Conservation (phyloP, 371 early-diverging fungal genomes). For the Nematocida minor region DNA sequence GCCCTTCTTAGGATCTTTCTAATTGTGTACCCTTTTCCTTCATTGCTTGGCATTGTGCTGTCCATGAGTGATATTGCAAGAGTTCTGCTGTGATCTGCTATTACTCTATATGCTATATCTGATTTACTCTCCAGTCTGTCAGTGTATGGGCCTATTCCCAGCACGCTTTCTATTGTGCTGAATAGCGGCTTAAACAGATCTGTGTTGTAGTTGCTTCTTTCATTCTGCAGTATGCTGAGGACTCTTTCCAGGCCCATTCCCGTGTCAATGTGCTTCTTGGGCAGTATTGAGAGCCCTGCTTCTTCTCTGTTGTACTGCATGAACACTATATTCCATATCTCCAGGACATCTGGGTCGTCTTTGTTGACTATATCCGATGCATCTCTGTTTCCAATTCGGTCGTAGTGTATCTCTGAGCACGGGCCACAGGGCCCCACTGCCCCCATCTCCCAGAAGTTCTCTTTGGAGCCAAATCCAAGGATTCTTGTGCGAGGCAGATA, state of each 20-base stretch:
- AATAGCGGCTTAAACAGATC: slow-evolving; percentile 70
- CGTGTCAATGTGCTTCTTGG: slow-evolving; percentile 95
- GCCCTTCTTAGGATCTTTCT: slow-evolving; percentile 93
- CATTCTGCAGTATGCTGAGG: slow-evolving; percentile 86
- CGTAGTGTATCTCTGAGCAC: slow-evolving; percentile 97
- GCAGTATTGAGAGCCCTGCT: slow-evolving; percentile 81
- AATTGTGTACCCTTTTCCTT: slow-evolving; percentile 96
- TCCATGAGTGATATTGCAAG: slow-evolving; percentile 91
- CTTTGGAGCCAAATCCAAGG: slow-evolving; percentile 80
- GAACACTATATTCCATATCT: slow-evolving; percentile 99
- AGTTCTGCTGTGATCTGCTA: slow-evolving; percentile 96
- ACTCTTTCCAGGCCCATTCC: slow-evolving; percentile 97
- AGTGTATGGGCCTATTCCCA: not conserved
- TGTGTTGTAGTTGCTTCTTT: slow-evolving; percentile 93
- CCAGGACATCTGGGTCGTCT: slow-evolving; percentile 96
- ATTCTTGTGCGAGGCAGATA: slow-evolving; percentile 75
- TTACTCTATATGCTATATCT: slow-evolving; percentile 94
- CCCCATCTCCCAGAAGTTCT: slow-evolving; percentile 99
- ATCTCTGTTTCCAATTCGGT: slow-evolving; percentile 82
- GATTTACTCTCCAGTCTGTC: slow-evolving; percentile 69
- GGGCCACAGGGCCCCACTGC: slow-evolving; percentile 99
- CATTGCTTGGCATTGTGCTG: slow-evolving; percentile 86
- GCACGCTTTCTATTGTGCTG: slow-evolving; percentile 67
- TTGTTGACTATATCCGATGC: slow-evolving; percentile 84
- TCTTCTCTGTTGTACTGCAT: slow-evolving; percentile 96